Evolutionary conservation across 164 flowering plant genomes (phyloP).

Genomic region (Piper longum): DNA sequence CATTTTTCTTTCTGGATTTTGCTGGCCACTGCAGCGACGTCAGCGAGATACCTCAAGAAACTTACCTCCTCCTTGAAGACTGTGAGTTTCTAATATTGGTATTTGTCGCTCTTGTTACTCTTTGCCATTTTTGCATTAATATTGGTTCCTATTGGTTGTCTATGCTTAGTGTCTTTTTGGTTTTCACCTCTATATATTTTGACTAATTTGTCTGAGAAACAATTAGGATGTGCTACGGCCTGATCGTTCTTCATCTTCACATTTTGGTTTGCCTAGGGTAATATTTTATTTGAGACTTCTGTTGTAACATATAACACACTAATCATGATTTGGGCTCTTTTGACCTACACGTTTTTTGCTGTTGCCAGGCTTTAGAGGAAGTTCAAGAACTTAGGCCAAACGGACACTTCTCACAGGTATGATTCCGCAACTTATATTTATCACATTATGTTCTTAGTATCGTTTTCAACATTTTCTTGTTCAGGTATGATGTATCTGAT

Average conservation of each 20-base stretch:
- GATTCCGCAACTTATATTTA: background rate
- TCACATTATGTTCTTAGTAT: no score
- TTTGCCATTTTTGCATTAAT: background rate
- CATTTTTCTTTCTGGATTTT: background rate
- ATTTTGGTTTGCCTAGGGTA: slow-evolving; percentile 89
- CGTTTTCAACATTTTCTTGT: background rate
- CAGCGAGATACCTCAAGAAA: slow-evolving; percentile 91
- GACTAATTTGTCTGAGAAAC: background rate
- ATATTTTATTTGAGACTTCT: background rate
- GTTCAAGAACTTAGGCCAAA: slow-evolving; percentile 72
- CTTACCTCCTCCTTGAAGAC: slow-evolving; percentile 63
- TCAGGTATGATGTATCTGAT: slow-evolving; percentile 97
- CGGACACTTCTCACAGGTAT: slow-evolving; percentile 85
- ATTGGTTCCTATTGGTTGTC: background rate
- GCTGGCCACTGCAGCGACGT: slow-evolving; percentile 47
- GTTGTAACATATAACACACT: background rate
- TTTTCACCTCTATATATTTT: background rate
- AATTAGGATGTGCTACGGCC: slow-evolving; percentile 83
- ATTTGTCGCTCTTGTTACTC: background rate
- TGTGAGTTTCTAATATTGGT: slow-evolving; percentile 77
- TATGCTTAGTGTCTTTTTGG: background rate
- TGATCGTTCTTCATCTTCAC: slow-evolving; percentile 83
- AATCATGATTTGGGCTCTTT: background rate
- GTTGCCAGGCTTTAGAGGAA: slow-evolving; percentile 72
- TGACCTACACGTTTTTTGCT: background rate